Percentiles rank a stretch among this genome's conserved stretches.
These are phyloP conservation scores for Grosmannia penicillata DNA, from an alignment of 2,329 filamentous ascomycete genomes.

Conservation along the genomic window DNA sequence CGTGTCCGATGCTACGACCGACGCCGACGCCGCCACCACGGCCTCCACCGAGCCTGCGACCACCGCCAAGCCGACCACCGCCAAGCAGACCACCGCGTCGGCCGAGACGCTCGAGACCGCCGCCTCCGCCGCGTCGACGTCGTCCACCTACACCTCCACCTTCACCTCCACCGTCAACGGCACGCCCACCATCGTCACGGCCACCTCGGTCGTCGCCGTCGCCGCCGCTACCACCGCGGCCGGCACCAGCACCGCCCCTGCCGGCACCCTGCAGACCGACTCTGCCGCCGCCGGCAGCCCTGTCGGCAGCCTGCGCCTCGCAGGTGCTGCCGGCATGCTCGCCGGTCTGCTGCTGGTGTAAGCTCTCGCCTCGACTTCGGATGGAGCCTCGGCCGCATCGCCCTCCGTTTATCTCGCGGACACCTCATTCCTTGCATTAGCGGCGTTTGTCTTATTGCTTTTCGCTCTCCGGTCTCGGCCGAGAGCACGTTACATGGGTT, in stretches of 20 bases:
- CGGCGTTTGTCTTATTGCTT: slow-evolving; percentile 4
- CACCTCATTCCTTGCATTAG: slow-evolving; percentile 10
- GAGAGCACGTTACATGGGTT: too few relatives aligned
- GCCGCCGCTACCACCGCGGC: slow-evolving; percentile 17
- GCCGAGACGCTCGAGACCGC: too few relatives aligned
- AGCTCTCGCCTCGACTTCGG: too few relatives aligned
- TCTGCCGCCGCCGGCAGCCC: slow-evolving; percentile 7
- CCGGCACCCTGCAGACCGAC: slow-evolving; percentile 18
- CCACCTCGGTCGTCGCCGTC: slow-evolving; percentile 33
- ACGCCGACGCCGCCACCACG: neutral
- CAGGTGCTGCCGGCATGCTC: slow-evolving; percentile 10
- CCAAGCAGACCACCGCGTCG: neutral
- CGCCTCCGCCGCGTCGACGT: too few relatives aligned
- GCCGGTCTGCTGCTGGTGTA: slow-evolving; percentile 10
- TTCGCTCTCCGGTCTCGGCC: too few relatives aligned
- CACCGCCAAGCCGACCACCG: neutral
- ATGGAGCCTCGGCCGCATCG: neutral
- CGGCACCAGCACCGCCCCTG: slow-evolving; percentile 14
- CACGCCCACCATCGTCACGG: slow-evolving; percentile 28
- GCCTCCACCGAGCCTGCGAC: neutral
- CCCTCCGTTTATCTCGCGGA: neutral
- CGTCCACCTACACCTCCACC: slow-evolving; percentile 21
- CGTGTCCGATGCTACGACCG: neutral
- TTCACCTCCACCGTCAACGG: slow-evolving; percentile 33
- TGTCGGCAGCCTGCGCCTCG: slow-evolving; percentile 1